phyloP scores from a whole-genome alignment of 805 yeast genomes.

The Cyberlindnera maclurae region DNA sequence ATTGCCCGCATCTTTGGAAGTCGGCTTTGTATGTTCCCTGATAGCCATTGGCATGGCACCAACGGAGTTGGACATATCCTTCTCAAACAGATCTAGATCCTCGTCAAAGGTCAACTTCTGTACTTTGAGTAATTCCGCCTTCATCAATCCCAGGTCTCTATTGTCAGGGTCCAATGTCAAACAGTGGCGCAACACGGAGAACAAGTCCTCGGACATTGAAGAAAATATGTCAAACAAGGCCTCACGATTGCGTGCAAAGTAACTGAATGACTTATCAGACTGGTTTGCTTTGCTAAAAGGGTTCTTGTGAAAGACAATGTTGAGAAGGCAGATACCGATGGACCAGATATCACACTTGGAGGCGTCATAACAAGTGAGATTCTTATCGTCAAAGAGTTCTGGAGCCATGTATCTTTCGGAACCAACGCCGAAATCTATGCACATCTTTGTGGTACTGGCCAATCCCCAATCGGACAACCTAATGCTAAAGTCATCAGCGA shows the following conservation, averaged over 20 bases:
- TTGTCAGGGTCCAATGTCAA: conserved; percentile 83
- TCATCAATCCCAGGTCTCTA: conserved; percentile 59
- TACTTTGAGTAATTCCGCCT: conserved; percentile 50
- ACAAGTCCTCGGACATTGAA: conserved; percentile 78
- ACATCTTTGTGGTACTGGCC: conserved; percentile 43
- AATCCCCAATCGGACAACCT: conserved; percentile 75
- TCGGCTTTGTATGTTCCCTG: conserved; percentile 14
- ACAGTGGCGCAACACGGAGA: conserved; percentile 71
- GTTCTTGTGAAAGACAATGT: conserved; percentile 80
- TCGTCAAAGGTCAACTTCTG: conserved; percentile 80
- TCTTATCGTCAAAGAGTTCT: conserved; percentile 61
- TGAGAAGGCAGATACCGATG: conserved; percentile 73
- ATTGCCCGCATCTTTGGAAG: conserved; percentile 29
- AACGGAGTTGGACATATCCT: conserved; percentile 23
- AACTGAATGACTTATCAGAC: conserved; percentile 74
- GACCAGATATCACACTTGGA: conserved; percentile 87
- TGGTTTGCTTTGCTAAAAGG: conserved; percentile 80
- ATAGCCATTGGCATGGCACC: conserved; percentile 20
- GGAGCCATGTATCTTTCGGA: conserved; percentile 95
- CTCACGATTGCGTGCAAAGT: conserved; percentile 83
- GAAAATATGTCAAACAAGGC: conserved; percentile 89
- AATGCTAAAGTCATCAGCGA: conserved; percentile 44
- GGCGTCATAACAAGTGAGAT: conserved; percentile 60
- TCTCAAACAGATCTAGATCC: conserved; percentile 44
- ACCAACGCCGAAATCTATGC: conserved; percentile 79